phyloP scores from a whole-genome alignment of 2,329 filamentous ascomycete species.

The Talaromyces marneffei region DNA sequence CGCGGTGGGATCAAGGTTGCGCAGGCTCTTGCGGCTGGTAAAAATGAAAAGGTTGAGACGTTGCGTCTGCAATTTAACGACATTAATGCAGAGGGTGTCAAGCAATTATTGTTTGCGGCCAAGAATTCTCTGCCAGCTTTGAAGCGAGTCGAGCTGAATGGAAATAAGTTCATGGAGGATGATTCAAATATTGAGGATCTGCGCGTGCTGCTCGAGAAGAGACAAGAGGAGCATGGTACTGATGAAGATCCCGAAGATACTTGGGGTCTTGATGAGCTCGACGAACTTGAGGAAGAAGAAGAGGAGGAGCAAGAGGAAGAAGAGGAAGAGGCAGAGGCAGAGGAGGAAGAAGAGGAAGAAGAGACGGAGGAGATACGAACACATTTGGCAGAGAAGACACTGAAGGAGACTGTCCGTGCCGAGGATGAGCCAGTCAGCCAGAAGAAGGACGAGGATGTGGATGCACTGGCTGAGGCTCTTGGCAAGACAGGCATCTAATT shows the following conservation, averaged over 20 bases:
- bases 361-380: slow-evolving; percentile 60
- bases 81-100: slow-evolving; percentile 70
- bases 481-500: slow-evolving; percentile 55
- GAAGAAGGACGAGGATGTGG: slow-evolving; percentile 72
- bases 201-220: slow-evolving; percentile 64
- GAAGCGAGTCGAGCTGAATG: slow-evolving; percentile 86
- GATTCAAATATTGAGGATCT: slow-evolving; percentile 66
- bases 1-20: slow-evolving; percentile 72
- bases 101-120: slow-evolving; percentile 63
- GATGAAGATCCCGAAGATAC: slow-evolving; percentile 66
- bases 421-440: slow-evolving; percentile 61
- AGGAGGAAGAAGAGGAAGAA: slow-evolving; percentile 58
- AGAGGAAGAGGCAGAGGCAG: slow-evolving; percentile 64
- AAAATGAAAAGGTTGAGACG: slow-evolving; percentile 72
- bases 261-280: slow-evolving; percentile 80
- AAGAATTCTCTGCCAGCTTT: slow-evolving; percentile 65
- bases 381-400: slow-evolving; percentile 56
- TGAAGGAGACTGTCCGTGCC: slow-evolving; percentile 57
- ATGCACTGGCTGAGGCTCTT: slow-evolving; percentile 69
- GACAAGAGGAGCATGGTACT: slow-evolving; percentile 63
- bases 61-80: slow-evolving; percentile 92
- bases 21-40: slow-evolving; percentile 64
- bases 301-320: slow-evolving; percentile 65
- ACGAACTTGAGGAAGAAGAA: slow-evolving; percentile 72
- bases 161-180: slow-evolving; percentile 89